Evolutionary conservation across 208 protist genomes (phyloP).

Genomic region (Wallacemonas sp.): DNA sequence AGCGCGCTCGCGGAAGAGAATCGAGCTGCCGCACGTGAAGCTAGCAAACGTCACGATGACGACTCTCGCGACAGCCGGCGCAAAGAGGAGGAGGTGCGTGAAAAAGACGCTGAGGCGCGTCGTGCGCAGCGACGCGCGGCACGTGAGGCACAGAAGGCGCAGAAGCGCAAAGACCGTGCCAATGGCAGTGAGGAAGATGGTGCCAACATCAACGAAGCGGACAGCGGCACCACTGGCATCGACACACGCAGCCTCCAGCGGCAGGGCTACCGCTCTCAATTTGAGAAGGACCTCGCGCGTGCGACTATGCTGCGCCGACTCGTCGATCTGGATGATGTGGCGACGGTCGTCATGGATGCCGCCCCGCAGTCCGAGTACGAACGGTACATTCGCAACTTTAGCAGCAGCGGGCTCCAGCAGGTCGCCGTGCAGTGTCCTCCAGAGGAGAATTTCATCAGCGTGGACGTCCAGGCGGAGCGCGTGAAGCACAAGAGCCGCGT

Average conservation of each 20-base stretch:
- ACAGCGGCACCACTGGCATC: background rate
- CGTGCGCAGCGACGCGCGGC: slow-evolving; percentile 16
- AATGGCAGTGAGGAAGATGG: slow-evolving; percentile 14
- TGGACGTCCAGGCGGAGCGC: slow-evolving; percentile 69
- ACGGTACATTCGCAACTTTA: slow-evolving; percentile 80
- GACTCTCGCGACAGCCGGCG: background rate
- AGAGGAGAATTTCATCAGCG: slow-evolving; percentile 54
- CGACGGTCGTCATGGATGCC: slow-evolving; percentile 56
- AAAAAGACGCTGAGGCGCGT: slow-evolving; percentile 7
- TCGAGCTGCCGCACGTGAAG: slow-evolving; percentile 13
- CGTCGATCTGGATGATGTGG: slow-evolving; percentile 77
- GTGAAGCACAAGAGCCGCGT: slow-evolving; percentile 27
- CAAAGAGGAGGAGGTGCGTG: background rate
- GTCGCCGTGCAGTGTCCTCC: slow-evolving; percentile 52
- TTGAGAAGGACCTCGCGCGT: slow-evolving; percentile 66
- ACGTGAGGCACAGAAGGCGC: slow-evolving; percentile 11
- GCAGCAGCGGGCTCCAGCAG: slow-evolving; percentile 47
- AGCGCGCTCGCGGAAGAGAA: slow-evolving; percentile 55
- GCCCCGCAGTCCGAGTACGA: slow-evolving; percentile 86
- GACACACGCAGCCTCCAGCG: slow-evolving; percentile 34
- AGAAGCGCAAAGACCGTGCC: slow-evolving; percentile 13
- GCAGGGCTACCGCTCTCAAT: slow-evolving; percentile 78
- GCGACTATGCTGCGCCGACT: slow-evolving; percentile 74
- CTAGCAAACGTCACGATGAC: slow-evolving; percentile 5
- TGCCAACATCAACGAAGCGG: slow-evolving; percentile 28